These are phyloP conservation scores for Pichia cephalocereana DNA, from an alignment of 805 yeast genomes.

Conservation along the genomic window DNA sequence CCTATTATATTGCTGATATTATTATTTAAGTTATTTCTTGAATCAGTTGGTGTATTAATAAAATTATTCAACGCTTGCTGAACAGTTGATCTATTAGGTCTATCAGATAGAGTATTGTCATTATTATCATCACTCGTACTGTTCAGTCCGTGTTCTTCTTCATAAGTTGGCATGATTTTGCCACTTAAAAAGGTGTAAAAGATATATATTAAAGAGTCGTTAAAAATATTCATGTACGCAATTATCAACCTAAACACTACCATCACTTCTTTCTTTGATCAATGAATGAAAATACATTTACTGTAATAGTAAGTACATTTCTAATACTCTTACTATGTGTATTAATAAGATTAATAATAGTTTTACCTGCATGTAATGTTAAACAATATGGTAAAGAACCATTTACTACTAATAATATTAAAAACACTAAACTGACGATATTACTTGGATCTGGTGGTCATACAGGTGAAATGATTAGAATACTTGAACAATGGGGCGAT, in stretches of 20 bases:
- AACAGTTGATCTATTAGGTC: slow-evolving; percentile 7
- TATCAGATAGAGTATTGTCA: background rate
- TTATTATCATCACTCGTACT: background rate
- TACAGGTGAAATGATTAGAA: slow-evolving; percentile 88
- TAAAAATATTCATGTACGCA: too few species aligned
- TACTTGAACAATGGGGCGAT: slow-evolving; percentile 35
- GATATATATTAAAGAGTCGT: too few species aligned
- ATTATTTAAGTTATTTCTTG: background rate
- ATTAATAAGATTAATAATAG: slow-evolving; percentile 12
- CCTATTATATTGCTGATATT: background rate
- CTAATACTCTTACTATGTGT: slow-evolving; percentile 5
- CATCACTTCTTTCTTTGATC: too few species aligned
- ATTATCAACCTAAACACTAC: too few species aligned
- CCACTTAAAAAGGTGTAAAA: too few species aligned
- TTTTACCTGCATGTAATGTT: slow-evolving; percentile 14
- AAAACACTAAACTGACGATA: slow-evolving; percentile 32
- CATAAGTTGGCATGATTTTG: slow-evolving; percentile 11
- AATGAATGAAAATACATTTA: slow-evolving; percentile 19
- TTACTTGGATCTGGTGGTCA: slow-evolving; percentile 96
- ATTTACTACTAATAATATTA: too few species aligned
- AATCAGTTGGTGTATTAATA: slow-evolving; percentile 2
- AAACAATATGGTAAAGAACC: background rate
- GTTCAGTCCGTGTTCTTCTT: slow-evolving; percentile 15
- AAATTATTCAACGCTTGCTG: slow-evolving; percentile 11
- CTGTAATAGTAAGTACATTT: slow-evolving; percentile 8